These are phyloP conservation scores for Stylosanthes scabra DNA, from an alignment of 331 rosid genomes.

Conservation along the genomic window DNA sequence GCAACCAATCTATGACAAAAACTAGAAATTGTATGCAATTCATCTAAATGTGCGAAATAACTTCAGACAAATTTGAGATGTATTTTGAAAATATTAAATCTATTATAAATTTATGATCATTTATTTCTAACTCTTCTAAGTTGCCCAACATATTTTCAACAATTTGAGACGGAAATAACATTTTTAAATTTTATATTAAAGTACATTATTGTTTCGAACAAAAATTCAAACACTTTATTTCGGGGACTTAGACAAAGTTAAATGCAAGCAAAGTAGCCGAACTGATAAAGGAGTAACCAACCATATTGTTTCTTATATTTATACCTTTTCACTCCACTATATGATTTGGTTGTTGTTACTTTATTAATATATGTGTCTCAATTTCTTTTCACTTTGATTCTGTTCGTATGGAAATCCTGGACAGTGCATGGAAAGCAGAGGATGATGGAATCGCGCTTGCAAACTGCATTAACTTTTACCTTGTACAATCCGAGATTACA, in stretches of 20 bases:
- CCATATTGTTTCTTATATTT: conserved; percentile 28
- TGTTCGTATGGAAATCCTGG: conserved; percentile 88
- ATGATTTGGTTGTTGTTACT: conserved; percentile 15
- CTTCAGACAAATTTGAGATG: no score
- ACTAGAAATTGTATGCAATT: no score
- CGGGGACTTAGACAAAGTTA: conserved; percentile 77
- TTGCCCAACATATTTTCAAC: no score
- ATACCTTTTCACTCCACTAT: conserved; percentile 5
- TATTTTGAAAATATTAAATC: no score
- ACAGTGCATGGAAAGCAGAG: conserved; percentile 75
- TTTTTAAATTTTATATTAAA: no score
- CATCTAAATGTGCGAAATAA: no score
- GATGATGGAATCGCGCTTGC: conserved; percentile 71
- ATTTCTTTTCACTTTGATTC: conserved; percentile 85
- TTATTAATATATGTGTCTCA: conserved; percentile 54
- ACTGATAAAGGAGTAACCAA: conserved; percentile 94
- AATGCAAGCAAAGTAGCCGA: conserved; percentile 92
- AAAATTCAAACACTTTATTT: no score
- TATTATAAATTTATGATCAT: no score
- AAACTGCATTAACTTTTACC: conserved; percentile 64
- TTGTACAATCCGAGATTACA: conserved; percentile 69
- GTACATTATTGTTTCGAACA: no score
- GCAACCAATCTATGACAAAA: no score
- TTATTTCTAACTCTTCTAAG: no score
- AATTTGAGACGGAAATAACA: no score